Evolutionary conservation across 2,329 filamentous ascomycete genomes (phyloP).

Genomic region (Hymenotorrendiella dingleyae): DNA sequence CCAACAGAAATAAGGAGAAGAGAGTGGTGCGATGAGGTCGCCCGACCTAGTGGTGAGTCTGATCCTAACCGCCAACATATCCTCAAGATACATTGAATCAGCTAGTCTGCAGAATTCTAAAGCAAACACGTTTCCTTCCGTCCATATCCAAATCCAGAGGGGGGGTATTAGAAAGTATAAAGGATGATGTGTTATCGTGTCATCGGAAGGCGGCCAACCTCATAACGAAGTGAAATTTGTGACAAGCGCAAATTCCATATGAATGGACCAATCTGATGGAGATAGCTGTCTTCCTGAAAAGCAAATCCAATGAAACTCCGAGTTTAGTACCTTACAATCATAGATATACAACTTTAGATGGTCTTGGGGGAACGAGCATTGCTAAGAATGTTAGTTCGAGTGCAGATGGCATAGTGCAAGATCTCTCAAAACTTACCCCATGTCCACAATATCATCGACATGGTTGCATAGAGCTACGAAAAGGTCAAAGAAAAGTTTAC

Average conservation of each 20-base stretch:
- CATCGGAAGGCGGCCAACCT: conserved; percentile 43
- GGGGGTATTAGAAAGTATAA: conserved; percentile 35
- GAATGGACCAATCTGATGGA: conserved; percentile 34
- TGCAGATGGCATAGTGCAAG: not conserved
- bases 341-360: conserved; percentile 38
- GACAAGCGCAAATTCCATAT: conserved; percentile 26
- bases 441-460: conserved; percentile 62
- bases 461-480: conserved; percentile 93
- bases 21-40: conserved; percentile 29
- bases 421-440: conserved; percentile 40
- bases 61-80: conserved; percentile 11
- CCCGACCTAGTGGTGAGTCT: conserved; percentile 27
- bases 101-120: conserved; percentile 15
- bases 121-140: conserved; percentile 30
- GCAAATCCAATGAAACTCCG: conserved; percentile 28
- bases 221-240: conserved; percentile 35
- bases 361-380: conserved; percentile 47
- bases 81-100: conserved; percentile 14
- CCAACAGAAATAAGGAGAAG: conserved; percentile 30
- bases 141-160: conserved; percentile 25
- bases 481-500: conserved; percentile 85
- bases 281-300: conserved; percentile 30
- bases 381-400: conserved; percentile 28
- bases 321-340: conserved; percentile 27
- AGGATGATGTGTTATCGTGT: conserved; percentile 31